These are phyloP conservation scores for Linum trigynum DNA, from an alignment of 345 rosid genomes.

Conservation along the genomic window DNA sequence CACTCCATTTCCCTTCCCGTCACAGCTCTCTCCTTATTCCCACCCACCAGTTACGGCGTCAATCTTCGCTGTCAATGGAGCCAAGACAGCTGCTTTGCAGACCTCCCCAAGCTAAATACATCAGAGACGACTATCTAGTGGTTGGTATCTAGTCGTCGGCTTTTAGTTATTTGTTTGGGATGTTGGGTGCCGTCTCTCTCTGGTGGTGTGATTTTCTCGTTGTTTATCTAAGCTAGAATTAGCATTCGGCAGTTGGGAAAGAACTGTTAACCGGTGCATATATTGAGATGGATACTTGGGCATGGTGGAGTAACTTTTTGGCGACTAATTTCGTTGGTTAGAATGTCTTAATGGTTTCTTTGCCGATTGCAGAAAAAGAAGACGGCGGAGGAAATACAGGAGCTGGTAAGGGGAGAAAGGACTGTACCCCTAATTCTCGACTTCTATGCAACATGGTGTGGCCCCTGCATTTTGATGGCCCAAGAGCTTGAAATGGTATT, in stretches of 20 bases:
- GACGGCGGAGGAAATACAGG: slow-evolving; percentile 74
- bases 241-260: too few species aligned
- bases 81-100: slow-evolving; percentile 57
- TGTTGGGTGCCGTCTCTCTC: neutral
- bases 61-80: slow-evolving; percentile 35
- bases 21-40: slow-evolving; percentile 23
- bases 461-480: slow-evolving; percentile 91
- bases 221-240: neutral
- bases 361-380: slow-evolving; percentile 44
- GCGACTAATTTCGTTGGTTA: neutral
- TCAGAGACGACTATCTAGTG: slow-evolving; percentile 85
- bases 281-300: too few species aligned
- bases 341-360: slow-evolving; percentile 1
- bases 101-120: slow-evolving; percentile 68
- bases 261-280: too few species aligned
- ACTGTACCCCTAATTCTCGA: slow-evolving; percentile 68
- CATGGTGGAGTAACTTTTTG: too few species aligned
- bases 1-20: slow-evolving; percentile 23
- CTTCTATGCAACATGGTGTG: slow-evolving; percentile 96
- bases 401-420: slow-evolving; percentile 72
- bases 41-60: slow-evolving; percentile 17
- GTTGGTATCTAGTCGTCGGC: slow-evolving; percentile 23
- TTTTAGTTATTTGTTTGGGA: neutral
- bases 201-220: neutral
- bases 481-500: slow-evolving; percentile 89